These are phyloP conservation scores for Penicillium dipodomyicola DNA, from an alignment of 495 filamentous ascomycete species.

Conservation along the genomic window DNA sequence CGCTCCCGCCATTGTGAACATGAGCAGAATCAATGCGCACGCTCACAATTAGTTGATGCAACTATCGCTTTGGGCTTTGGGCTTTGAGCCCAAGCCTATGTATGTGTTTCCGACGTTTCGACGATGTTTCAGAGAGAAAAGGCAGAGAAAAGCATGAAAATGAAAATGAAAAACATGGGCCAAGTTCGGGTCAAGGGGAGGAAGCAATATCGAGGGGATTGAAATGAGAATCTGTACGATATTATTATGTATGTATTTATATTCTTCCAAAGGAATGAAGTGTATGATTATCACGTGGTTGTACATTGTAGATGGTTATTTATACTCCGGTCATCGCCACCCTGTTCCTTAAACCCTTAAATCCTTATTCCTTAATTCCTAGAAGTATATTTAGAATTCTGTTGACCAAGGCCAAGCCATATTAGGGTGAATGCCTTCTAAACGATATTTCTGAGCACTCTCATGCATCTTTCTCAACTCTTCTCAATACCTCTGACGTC, in stretches of 20 bases:
- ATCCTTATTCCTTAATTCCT: no score
- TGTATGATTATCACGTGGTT: neutral
- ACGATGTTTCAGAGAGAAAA: neutral
- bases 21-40: slow-evolving; percentile 13
- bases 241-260: neutral
- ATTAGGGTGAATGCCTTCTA: no score
- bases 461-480: neutral
- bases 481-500: neutral
- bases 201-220: neutral
- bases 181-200: neutral
- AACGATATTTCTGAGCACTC: no score
- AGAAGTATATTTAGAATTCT: no score
- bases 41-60: neutral
- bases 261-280: neutral
- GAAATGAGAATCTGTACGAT: neutral
- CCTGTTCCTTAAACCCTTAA: neutral
- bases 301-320: neutral
- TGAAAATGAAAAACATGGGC: neutral
- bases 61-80: neutral
- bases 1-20: slow-evolving; percentile 4
- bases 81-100: neutral
- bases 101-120: neutral
- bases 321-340: neutral
- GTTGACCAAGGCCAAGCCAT: no score
- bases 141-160: neutral